Evolutionary conservation across 1,284 basidiomycete genomes (phyloP).

Genomic region (Mycena sp.): DNA sequence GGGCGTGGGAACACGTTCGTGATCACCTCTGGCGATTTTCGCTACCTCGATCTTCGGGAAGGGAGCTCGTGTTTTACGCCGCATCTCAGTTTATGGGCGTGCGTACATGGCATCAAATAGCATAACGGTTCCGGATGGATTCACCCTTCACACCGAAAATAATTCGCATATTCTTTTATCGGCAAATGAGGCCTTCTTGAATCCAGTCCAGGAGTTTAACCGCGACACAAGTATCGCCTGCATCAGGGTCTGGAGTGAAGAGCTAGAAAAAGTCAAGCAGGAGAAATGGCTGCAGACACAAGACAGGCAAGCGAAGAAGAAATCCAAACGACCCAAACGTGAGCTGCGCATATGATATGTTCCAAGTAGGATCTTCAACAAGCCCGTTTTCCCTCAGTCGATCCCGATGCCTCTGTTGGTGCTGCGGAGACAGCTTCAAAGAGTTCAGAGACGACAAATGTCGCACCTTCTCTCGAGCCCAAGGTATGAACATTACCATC

Average conservation of each 20-base stretch:
- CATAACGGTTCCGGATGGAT: constrained; percentile 66
- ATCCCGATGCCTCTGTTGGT: constrained; percentile 1
- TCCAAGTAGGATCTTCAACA: constrained; percentile 12
- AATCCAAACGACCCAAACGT: constrained; percentile 50
- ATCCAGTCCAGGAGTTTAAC: constrained; percentile 99
- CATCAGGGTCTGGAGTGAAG: constrained; percentile 88
- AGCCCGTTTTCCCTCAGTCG: constrained; percentile 28
- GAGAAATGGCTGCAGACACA: constrained; percentile 52
- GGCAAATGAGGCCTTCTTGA: constrained; percentile 90
- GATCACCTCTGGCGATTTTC: neutral
- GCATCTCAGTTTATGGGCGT: neutral
- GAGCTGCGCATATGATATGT: too few species aligned
- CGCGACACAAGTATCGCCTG: constrained; percentile 92
- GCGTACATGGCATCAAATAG: constrained; percentile 11
- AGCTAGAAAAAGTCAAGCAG: constrained; percentile 67
- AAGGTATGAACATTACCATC: neutral
- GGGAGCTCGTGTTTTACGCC: neutral
- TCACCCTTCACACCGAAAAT: constrained; percentile 86
- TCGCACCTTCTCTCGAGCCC: neutral
- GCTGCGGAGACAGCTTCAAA: neutral
- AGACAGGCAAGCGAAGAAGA: constrained; percentile 60
- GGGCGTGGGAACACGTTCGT: too few species aligned
- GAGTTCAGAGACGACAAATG: neutral
- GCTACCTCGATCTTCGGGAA: neutral
- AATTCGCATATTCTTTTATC: constrained; percentile 85